These are phyloP conservation scores for Xylariaceae sp. DNA, from an alignment of 2,329 filamentous ascomycete species.

Conservation along the genomic window DNA sequence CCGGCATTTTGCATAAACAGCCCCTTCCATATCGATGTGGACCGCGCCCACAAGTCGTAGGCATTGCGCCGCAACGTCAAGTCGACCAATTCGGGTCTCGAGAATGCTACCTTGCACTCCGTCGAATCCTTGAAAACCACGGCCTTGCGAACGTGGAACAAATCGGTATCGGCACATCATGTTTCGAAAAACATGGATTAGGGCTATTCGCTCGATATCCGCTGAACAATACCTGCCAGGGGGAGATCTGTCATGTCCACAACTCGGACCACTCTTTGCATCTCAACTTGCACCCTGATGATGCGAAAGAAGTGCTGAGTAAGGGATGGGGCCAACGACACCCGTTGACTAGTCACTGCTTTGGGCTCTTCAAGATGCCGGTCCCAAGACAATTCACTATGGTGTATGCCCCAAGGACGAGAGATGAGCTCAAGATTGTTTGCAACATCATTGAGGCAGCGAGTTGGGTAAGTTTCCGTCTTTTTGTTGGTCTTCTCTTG, in stretches of 20 bases:
- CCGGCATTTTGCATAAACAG: slow-evolving; percentile 54
- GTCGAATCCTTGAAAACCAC: slow-evolving; percentile 51
- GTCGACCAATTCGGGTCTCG: slow-evolving; percentile 61
- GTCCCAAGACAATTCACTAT: slow-evolving; percentile 75
- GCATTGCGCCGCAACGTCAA: slow-evolving; percentile 81
- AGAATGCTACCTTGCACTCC: slow-evolving; percentile 55
- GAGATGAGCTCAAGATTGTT: slow-evolving; percentile 64
- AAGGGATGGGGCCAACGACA: slow-evolving; percentile 77
- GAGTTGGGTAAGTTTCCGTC: slow-evolving; percentile 49
- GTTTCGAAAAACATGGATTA: slow-evolving; percentile 78
- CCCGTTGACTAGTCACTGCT: slow-evolving; percentile 60
- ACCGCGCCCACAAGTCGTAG: slow-evolving; percentile 64
- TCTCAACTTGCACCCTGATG: slow-evolving; percentile 74
- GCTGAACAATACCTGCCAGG: slow-evolving; percentile 68
- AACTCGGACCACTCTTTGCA: slow-evolving; percentile 75
- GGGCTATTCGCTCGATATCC: slow-evolving; percentile 69
- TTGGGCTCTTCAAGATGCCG: slow-evolving; percentile 55
- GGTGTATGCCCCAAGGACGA: slow-evolving; percentile 73
- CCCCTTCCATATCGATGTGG: slow-evolving; percentile 61
- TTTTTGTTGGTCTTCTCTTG: too few species aligned
- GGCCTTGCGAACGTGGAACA: slow-evolving; percentile 42
- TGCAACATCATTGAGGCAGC: slow-evolving; percentile 70
- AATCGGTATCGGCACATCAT: slow-evolving; percentile 65
- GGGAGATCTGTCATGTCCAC: slow-evolving; percentile 82
- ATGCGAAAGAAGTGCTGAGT: slow-evolving; percentile 68